These are phyloP conservation scores for Lathyrus sativus DNA, from an alignment of 306 rosid genomes.

Conservation along the genomic window DNA sequence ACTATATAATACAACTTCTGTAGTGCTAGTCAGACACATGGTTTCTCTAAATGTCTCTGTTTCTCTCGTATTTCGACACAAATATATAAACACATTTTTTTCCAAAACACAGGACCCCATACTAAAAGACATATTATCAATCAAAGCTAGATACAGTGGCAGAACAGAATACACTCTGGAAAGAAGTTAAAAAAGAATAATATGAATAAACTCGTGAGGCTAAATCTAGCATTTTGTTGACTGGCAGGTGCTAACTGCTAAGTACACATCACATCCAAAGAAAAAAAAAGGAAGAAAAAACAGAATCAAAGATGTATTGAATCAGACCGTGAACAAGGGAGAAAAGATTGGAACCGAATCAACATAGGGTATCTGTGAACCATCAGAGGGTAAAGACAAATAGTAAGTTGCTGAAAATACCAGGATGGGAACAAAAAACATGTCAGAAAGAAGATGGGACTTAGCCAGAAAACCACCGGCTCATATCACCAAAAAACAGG, in stretches of 20 bases:
- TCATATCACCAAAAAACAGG: not conserved
- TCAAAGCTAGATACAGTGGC: not conserved
- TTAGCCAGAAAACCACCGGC: slow-evolving; percentile 13
- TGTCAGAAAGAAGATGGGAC: not conserved
- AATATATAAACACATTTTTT: too few species aligned
- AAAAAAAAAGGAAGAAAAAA: not conserved
- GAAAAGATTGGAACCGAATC: not conserved
- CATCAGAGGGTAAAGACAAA: not conserved
- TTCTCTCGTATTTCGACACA: too few species aligned
- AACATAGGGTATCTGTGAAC: not conserved
- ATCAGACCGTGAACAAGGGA: not conserved
- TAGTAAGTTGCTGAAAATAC: not conserved
- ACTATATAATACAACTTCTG: too few species aligned
- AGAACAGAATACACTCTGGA: not conserved
- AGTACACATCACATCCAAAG: not conserved
- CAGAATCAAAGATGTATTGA: not conserved
- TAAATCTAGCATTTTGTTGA: not conserved
- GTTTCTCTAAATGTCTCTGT: too few species aligned
- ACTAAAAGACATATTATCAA: not conserved
- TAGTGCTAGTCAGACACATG: too few species aligned
- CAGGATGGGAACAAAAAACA: not conserved
- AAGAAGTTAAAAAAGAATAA: not conserved
- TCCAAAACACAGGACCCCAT: too few species aligned
- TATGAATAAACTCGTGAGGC: not conserved
- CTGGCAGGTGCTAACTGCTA: not conserved